phyloP scores from a whole-genome alignment of 2,329 filamentous ascomycete species.

The Sporothrix phasma region DNA sequence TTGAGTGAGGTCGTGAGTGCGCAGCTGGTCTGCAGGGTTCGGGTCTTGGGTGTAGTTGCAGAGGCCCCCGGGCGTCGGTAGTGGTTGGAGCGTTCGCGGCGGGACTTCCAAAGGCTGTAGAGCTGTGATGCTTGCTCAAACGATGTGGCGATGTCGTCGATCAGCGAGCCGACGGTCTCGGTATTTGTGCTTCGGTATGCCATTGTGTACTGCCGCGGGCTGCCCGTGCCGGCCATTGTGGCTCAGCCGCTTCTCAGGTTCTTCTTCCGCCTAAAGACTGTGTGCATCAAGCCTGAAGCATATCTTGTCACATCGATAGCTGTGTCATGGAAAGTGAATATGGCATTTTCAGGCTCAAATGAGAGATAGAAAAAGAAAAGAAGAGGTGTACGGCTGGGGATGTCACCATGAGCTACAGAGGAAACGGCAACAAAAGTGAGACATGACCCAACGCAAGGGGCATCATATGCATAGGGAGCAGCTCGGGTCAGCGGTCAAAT shows the following conservation, averaged over 20 bases:
- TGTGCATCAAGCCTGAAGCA: neutral
- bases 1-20: conserved; percentile 28
- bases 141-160: conserved; percentile 25
- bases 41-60: conserved; percentile 9
- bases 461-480: neutral
- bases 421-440: neutral
- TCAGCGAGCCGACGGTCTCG: conserved; percentile 21
- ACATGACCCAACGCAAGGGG: neutral
- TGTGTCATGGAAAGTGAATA: no score
- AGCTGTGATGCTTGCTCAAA: conserved; percentile 26
- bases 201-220: neutral
- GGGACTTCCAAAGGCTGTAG: conserved; percentile 30
- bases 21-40: conserved; percentile 18
- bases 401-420: neutral
- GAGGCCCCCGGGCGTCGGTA: conserved; percentile 21
- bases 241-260: neutral
- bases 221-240: no score
- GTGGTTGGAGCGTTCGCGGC: conserved; percentile 27
- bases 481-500: neutral
- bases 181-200: neutral
- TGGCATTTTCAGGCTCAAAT: no score
- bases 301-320: neutral
- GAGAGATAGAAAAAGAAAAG: no score
- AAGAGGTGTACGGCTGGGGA: no score
- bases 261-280: neutral